Percentiles rank a stretch among this genome's conserved stretches.
These are phyloP conservation scores for Coemansia umbellata DNA, from an alignment of 192 early-diverging fungal species.

Conservation along the genomic window DNA sequence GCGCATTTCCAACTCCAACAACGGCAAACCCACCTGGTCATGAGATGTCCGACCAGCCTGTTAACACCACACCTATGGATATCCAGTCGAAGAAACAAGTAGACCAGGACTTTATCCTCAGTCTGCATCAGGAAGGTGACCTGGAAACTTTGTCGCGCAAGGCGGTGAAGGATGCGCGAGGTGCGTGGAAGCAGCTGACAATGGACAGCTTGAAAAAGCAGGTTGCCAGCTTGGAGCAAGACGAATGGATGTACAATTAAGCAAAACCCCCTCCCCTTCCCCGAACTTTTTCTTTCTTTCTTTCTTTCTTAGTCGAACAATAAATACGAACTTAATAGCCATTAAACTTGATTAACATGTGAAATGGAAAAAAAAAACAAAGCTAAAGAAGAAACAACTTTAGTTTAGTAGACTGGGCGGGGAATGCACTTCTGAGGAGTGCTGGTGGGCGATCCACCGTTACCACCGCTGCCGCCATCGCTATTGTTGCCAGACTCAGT, in stretches of 20 bases:
- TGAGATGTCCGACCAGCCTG: too few relatives aligned
- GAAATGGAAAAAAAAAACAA: background rate
- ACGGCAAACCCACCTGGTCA: too few relatives aligned
- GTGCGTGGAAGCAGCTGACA: conserved; percentile 19
- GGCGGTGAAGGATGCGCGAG: conserved; percentile 14
- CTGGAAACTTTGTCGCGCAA: conserved; percentile 29
- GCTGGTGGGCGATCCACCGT: background rate
- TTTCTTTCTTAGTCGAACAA: background rate
- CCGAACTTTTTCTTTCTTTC: too few relatives aligned
- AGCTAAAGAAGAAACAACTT: background rate
- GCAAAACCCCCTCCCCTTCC: too few relatives aligned
- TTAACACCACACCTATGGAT: too few relatives aligned
- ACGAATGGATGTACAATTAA: conserved; percentile 33
- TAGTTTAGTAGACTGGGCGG: conserved; percentile 8
- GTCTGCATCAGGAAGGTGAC: conserved; percentile 40
- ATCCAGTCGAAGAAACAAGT: too few relatives aligned
- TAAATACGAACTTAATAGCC: background rate
- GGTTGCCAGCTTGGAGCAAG: conserved; percentile 22
- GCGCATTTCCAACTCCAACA: conserved; percentile 11
- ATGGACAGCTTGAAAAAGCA: conserved; percentile 25
- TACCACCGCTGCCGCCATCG: background rate
- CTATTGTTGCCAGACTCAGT: conserved; percentile 1
- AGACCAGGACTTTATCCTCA: conserved; percentile 41
- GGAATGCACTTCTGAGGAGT: conserved; percentile 20
- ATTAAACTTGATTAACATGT: background rate